Conservation (phyloP, 768 basidiomycete species). For the Hygrocybe coccinea region DNA sequence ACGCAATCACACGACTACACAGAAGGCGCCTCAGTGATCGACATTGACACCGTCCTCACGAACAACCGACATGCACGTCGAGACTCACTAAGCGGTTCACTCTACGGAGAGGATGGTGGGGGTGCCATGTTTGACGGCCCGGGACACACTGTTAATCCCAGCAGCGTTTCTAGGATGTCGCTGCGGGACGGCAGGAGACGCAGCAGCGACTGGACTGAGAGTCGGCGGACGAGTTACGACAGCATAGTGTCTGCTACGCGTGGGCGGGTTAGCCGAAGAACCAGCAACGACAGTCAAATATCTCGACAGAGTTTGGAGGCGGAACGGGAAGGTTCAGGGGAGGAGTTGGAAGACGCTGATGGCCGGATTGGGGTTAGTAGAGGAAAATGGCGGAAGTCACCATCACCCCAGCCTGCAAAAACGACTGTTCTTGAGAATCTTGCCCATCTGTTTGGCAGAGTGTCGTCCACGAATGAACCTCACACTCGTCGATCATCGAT, state of each 20-base stretch:
- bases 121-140: constrained; percentile 77
- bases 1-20: constrained; percentile 60
- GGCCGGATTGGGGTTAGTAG: constrained; percentile 21
- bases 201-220: constrained; percentile 52
- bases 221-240: constrained; percentile 49
- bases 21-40: constrained; percentile 75
- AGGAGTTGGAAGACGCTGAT: constrained; percentile 18
- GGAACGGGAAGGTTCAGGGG: constrained; percentile 30
- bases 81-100: constrained; percentile 60
- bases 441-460: constrained; percentile 60
- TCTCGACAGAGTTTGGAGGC: constrained; percentile 38
- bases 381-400: constrained; percentile 27
- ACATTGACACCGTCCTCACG: constrained; percentile 60
- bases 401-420: constrained; percentile 33
- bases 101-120: constrained; percentile 55
- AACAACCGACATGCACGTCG: constrained; percentile 51
- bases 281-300: constrained; percentile 43
- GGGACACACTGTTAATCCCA: constrained; percentile 64
- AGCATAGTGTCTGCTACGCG: constrained; percentile 32
- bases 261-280: constrained; percentile 34
- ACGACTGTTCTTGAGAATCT: constrained; percentile 59
- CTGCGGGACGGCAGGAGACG: constrained; percentile 48
- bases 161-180: constrained; percentile 77
- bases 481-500: constrained; percentile 48
- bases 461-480: constrained; percentile 33